Percentiles rank a stretch among this genome's conserved stretches.
phyloP scores from a whole-genome alignment of 2,329 filamentous ascomycete species.

The Nectriaceae sp. region DNA sequence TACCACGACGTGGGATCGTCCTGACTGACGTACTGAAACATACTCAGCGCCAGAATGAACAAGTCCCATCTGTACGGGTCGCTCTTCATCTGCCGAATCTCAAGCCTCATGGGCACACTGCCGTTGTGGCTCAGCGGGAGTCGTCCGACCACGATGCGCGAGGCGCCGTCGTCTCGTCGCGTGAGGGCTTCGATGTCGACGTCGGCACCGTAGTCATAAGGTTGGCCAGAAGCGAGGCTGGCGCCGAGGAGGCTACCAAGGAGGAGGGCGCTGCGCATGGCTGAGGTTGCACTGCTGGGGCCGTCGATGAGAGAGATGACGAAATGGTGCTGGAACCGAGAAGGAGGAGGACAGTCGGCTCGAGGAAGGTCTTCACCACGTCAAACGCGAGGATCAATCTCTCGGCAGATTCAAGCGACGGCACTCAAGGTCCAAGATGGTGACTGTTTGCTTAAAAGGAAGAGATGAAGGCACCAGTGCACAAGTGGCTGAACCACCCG shows the following conservation, averaged over 20 bases:
- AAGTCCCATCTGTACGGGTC: conserved; percentile 72
- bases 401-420: not conserved
- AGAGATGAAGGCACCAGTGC: not conserved
- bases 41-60: conserved; percentile 73
- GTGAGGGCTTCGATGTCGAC: conserved; percentile 42
- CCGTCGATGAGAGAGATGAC: not conserved
- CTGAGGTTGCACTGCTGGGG: not conserved
- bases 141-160: conserved; percentile 44
- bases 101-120: conserved; percentile 54
- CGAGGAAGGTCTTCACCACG: not conserved
- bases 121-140: conserved; percentile 42
- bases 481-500: not conserved
- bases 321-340: not conserved
- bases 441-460: not conserved
- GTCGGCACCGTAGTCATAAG: conserved; percentile 56
- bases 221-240: conserved; percentile 17
- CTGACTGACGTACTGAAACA: conserved; percentile 70
- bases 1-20: conserved; percentile 70
- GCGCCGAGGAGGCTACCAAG: conserved; percentile 13
- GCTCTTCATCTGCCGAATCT: conserved; percentile 67
- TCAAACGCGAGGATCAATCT: not conserved
- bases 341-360: not conserved
- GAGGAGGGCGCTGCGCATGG: conserved; percentile 17
- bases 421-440: not conserved
- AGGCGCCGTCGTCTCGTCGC: conserved; percentile 37